Conservation (phyloP, 2,329 filamentous ascomycete species). For the Nothopassalora personata region DNA sequence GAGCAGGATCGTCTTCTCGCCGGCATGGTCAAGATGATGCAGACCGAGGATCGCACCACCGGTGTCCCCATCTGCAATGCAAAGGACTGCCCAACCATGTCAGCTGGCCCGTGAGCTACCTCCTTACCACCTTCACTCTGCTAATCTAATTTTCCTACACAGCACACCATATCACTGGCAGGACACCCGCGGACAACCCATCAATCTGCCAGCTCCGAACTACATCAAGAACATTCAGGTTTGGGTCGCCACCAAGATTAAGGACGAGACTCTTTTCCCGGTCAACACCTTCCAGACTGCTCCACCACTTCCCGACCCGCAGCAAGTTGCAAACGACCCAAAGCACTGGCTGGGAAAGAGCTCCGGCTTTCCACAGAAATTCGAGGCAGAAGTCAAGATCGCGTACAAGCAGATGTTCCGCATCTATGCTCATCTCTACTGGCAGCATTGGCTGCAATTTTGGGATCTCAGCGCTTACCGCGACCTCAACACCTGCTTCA, state of each 20-base stretch:
- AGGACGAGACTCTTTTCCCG: constrained; percentile 83
- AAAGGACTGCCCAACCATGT: constrained; percentile 82
- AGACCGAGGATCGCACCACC: constrained; percentile 66
- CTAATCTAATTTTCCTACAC: neutral
- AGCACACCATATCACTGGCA: constrained; percentile 97
- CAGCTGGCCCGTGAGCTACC: constrained; percentile 74
- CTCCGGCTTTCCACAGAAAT: constrained; percentile 59
- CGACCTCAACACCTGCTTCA: constrained; percentile 51
- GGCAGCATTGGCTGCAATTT: constrained; percentile 49
- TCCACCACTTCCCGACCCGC: constrained; percentile 46
- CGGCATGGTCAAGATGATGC: constrained; percentile 82
- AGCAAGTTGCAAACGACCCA: constrained; percentile 42
- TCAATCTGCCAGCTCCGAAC: constrained; percentile 85
- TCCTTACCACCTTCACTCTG: neutral
- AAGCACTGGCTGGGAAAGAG: constrained; percentile 84
- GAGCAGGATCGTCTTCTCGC: constrained; percentile 87
- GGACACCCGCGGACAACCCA: constrained; percentile 77
- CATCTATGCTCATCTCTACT: constrained; percentile 51
- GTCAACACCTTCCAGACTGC: constrained; percentile 71
- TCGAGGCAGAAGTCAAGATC: constrained; percentile 70
- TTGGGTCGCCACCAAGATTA: constrained; percentile 95
- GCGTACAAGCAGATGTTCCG: constrained; percentile 53
- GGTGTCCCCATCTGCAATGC: constrained; percentile 77
- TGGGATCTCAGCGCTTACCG: constrained; percentile 46
- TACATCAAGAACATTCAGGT: constrained; percentile 96